These are phyloP conservation scores for Microdochium bolleyi DNA, from an alignment of 2,329 filamentous ascomycete species.

Conservation along the genomic window DNA sequence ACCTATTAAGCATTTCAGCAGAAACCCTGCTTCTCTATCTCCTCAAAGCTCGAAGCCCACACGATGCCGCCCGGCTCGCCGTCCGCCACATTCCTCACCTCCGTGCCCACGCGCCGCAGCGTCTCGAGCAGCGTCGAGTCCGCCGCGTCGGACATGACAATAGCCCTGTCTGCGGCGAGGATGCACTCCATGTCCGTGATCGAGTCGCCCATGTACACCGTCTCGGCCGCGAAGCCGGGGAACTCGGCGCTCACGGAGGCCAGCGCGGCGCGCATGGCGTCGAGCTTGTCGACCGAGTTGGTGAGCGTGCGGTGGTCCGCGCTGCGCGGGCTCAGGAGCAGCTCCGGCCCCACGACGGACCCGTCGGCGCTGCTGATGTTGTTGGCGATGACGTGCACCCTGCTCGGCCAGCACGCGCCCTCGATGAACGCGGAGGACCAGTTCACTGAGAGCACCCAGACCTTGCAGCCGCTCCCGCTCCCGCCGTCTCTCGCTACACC, in stretches of 20 bases:
- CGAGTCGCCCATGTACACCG: slow-evolving; percentile 52
- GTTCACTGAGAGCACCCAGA: slow-evolving; percentile 42
- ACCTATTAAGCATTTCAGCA: too few relatives aligned
- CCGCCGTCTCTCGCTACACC: not conserved
- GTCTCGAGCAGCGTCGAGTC: slow-evolving; percentile 16
- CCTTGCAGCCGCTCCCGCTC: slow-evolving; percentile 21
- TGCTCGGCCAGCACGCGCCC: slow-evolving; percentile 27
- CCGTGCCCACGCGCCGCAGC: slow-evolving; percentile 19
- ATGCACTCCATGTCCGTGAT: slow-evolving; percentile 49
- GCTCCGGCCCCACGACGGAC: slow-evolving; percentile 29
- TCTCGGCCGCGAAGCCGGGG: slow-evolving; percentile 2
- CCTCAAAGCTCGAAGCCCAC: not conserved
- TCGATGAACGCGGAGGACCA: slow-evolving; percentile 40
- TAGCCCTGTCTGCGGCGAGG: slow-evolving; percentile 28
- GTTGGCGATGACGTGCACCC: slow-evolving; percentile 29
- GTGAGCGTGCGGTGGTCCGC: slow-evolving; percentile 14
- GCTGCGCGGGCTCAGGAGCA: slow-evolving; percentile 11
- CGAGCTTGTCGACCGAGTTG: slow-evolving; percentile 38
- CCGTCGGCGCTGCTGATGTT: slow-evolving; percentile 25
- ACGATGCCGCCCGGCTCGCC: slow-evolving; percentile 9
- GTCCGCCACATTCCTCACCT: slow-evolving; percentile 17
- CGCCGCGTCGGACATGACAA: slow-evolving; percentile 36
- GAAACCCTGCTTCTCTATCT: not conserved
- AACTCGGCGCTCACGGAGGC: slow-evolving; percentile 6
- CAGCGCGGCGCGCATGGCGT: slow-evolving; percentile 25